Evolutionary conservation across 306 rosid genomes (phyloP), one percentile per base, ranked within the genome.

Genomic region (Rosa lucieae): DNA sequence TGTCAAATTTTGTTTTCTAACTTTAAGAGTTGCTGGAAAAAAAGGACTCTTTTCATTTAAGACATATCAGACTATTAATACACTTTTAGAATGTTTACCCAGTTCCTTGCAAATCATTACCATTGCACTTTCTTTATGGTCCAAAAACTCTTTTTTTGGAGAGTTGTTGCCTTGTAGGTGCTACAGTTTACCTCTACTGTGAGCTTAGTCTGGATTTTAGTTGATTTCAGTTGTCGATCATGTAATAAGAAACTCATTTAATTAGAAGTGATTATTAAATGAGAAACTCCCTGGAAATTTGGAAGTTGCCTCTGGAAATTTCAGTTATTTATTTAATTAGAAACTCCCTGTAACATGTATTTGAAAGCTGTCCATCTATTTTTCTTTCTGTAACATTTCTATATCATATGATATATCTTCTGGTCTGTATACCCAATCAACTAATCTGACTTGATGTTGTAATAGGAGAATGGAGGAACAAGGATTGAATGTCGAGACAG

Each of bases 381-480:
- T 10, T 58, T 37, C 44, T 70, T 62, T 35, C 17, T 73, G 5
- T 37, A 44, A 9, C 10, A 18, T 5, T 73, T 73, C 65, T 39
- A 21, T 58, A 58, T 58, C 63, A 21, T 58, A 55, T 39, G 0
- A 5, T 46, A 47, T 6, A 35, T 49, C 59, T 29, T 53, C 12
- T 55, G 32, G 10, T 26, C 3, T 73, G 51, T 51, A 2, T 15
- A 20, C 75, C 35, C 12, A 51, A 63, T 53, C 39, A 14, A 69
- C 71, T 55, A 11, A 1, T 68, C 78, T 78, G 70, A 67, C 49
- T 77, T 73, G 12, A 20, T 58, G 75, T 74, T 73, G 52, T 43
- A 78, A 77, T 91, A 94, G 98, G 85, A 92, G 89, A 86, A 88
- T 89, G 78, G 92, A 92, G 81, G 97, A 92, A 75, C 89, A 89